Conservation (phyloP, 2,329 filamentous ascomycete species). For the Cercospora sp. region DNA sequence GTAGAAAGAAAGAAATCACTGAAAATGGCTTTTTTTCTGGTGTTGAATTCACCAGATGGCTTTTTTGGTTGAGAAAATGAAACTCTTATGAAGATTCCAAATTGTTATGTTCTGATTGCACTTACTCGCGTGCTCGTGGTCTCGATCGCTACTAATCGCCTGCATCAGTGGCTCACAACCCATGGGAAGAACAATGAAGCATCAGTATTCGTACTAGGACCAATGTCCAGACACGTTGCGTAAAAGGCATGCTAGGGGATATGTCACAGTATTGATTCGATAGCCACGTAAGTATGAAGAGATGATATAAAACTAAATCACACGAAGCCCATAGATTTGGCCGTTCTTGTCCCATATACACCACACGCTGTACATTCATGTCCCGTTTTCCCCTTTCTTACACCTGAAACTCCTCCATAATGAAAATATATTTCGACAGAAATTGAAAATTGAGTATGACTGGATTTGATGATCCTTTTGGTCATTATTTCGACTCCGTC, state of each 20-base stretch:
- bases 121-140: too few species aligned
- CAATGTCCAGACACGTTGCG: too few species aligned
- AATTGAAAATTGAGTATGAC: background rate
- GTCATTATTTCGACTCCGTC: background rate
- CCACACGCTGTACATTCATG: background rate
- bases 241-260: background rate
- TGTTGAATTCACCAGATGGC: background rate
- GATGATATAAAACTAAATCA: background rate
- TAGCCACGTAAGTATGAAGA: background rate
- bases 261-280: background rate
- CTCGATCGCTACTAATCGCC: too few species aligned
- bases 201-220: too few species aligned
- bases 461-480: background rate
- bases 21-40: background rate
- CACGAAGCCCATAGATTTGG: background rate
- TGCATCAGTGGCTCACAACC: too few species aligned
- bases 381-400: background rate
- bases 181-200: too few species aligned
- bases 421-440: background rate
- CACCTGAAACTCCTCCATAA: background rate
- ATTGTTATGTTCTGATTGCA: too few species aligned
- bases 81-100: background rate
- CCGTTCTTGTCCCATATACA: background rate
- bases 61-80: background rate
- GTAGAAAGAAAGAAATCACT: background rate